Conservation (phyloP, 805 yeast genomes). For the Dipodascopsis tothii region DNA sequence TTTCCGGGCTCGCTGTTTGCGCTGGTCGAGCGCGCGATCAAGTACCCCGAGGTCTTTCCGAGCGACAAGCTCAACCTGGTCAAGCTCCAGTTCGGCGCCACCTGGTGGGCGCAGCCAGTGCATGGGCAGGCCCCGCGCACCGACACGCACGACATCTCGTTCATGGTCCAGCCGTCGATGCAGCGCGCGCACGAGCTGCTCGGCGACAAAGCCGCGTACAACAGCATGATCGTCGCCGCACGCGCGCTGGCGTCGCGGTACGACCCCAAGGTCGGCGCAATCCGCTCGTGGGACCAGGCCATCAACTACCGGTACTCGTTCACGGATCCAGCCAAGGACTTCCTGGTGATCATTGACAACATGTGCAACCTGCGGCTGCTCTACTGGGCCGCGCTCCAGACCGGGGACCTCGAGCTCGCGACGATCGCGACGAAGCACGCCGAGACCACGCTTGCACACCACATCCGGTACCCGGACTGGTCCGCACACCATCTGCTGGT, state of each 20-base stretch:
- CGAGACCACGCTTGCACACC: conserved; percentile 28
- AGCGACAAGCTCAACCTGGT: neutral
- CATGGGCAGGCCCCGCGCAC: conserved; percentile 17
- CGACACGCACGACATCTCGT: conserved; percentile 31
- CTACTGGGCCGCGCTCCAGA: conserved; percentile 27
- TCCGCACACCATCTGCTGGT: conserved; percentile 28
- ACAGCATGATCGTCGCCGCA: conserved; percentile 28
- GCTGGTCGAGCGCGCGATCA: conserved; percentile 6
- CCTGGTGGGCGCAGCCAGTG: conserved; percentile 6
- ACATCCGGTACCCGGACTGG: conserved; percentile 26
- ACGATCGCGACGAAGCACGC: conserved; percentile 32
- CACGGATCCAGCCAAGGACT: conserved; percentile 23
- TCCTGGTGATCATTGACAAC: conserved; percentile 28
- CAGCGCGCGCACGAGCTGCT: conserved; percentile 26
- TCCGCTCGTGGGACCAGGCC: conserved; percentile 30
- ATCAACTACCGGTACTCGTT: conserved; percentile 22
- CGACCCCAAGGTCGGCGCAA: conserved; percentile 24
- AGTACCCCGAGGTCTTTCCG: conserved; percentile 2
- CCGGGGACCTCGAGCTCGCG: conserved; percentile 29
- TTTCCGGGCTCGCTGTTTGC: conserved; percentile 7
- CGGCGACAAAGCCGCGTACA: conserved; percentile 21
- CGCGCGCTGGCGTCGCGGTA: conserved; percentile 28
- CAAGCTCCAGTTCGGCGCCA: conserved; percentile 6
- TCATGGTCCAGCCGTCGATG: conserved; percentile 28
- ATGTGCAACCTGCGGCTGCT: conserved; percentile 26